Conservation (phyloP, 2,329 filamentous ascomycete species). For the Samsoniella hepiali region DNA sequence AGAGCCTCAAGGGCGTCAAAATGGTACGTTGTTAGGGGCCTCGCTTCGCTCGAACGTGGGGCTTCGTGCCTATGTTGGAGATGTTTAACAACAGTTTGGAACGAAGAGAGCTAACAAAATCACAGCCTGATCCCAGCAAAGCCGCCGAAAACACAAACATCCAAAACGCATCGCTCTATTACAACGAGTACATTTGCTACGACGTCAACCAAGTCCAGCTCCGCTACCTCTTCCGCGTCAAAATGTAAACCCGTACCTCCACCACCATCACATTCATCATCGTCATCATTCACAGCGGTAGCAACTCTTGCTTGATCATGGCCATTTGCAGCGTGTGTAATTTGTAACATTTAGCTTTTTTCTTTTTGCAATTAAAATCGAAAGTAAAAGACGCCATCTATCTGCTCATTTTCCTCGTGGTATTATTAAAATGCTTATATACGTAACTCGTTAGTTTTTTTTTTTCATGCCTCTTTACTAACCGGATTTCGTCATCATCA, state of each 20-base stretch:
- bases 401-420: neutral
- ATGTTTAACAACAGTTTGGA: no score
- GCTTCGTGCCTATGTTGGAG: neutral
- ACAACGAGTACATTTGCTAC: slow-evolving; percentile 75
- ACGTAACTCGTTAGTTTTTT: neutral
- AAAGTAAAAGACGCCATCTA: neutral
- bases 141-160: slow-evolving; percentile 48
- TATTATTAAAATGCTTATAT: neutral
- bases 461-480: no score
- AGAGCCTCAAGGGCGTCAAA: slow-evolving; percentile 61
- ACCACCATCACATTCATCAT: neutral
- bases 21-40: slow-evolving; percentile 53
- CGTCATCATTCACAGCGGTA: no score
- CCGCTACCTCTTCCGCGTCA: slow-evolving; percentile 65
- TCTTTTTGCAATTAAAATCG: neutral
- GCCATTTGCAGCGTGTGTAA: neutral
- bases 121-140: slow-evolving; percentile 47
- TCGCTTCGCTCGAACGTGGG: neutral
- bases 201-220: slow-evolving; percentile 67
- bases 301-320: neutral
- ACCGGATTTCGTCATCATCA: neutral
- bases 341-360: neutral
- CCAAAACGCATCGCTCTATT: slow-evolving; percentile 47
- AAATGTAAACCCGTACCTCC: slow-evolving; percentile 35
- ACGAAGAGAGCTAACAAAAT: neutral